A percentile compares a stretch with the other conserved stretches of the same genome.
Conservation (phyloP, 1,139 yeast species). For the Lizanozyma gosingica region DNA sequence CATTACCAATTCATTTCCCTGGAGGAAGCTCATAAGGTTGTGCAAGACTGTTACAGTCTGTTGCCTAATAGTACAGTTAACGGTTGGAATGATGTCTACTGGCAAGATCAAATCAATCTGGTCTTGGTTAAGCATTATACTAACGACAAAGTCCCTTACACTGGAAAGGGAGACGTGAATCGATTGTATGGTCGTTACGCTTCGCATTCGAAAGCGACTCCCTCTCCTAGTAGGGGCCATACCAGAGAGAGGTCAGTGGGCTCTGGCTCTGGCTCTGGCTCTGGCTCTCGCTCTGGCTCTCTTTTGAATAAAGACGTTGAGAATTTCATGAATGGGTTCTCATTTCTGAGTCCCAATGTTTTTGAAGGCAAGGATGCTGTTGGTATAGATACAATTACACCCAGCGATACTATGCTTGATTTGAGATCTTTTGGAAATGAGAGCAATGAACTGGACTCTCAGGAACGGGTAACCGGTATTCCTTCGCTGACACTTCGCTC, state of each 20-base stretch:
- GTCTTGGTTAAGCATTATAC: neutral
- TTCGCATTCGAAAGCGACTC: neutral
- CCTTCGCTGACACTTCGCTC: too few relatives aligned
- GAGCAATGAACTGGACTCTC: too few relatives aligned
- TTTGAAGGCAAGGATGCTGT: neutral
- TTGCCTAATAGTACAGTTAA: constrained; percentile 17
- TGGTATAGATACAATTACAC: neutral
- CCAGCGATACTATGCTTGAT: neutral
- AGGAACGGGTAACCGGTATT: too few relatives aligned
- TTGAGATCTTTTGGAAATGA: neutral
- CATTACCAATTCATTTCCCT: constrained; percentile 40
- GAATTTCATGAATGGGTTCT: neutral
- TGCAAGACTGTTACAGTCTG: constrained; percentile 18
- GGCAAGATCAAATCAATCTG: constrained; percentile 16
- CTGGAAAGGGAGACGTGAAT: neutral
- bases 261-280: neutral
- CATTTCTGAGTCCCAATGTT: neutral
- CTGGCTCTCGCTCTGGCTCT: too few relatives aligned
- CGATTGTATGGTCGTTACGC: neutral
- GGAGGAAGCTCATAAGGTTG: constrained; percentile 27
- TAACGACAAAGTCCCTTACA: neutral
- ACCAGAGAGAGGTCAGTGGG: neutral
- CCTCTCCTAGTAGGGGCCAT: neutral
- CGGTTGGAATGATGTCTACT: constrained; percentile 31
- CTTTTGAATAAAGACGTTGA: neutral